These are phyloP conservation scores for Petasospora rhodanensis DNA, from an alignment of 1,139 yeast genomes.

Conservation along the genomic window DNA sequence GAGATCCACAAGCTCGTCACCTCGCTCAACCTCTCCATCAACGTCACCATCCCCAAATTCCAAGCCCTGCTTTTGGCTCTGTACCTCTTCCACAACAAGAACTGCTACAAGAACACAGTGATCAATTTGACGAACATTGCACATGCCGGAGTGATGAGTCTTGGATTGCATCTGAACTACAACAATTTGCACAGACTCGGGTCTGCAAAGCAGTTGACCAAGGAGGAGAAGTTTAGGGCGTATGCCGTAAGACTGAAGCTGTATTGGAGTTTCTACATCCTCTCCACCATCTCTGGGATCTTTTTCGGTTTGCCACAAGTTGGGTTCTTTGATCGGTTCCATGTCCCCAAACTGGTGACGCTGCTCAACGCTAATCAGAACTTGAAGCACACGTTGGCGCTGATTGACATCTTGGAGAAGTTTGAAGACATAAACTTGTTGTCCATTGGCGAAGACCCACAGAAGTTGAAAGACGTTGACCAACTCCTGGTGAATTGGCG, in stretches of 20 bases:
- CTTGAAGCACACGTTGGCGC: constrained; percentile 16
- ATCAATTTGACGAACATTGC: constrained; percentile 30
- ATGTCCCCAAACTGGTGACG: constrained; percentile 22
- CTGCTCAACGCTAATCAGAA: constrained; percentile 20
- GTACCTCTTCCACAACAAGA: constrained; percentile 25
- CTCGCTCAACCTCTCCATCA: constrained; percentile 15
- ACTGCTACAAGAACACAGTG: constrained; percentile 23
- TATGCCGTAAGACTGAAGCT: constrained; percentile 46
- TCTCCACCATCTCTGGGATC: constrained; percentile 26
- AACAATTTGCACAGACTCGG: constrained; percentile 27
- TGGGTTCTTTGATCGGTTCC: constrained; percentile 22
- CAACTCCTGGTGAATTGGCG: constrained; percentile 13
- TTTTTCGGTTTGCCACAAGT: constrained; percentile 24
- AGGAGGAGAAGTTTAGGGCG: constrained; percentile 34
- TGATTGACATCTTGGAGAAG: constrained; percentile 20
- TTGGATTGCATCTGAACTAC: constrained; percentile 23
- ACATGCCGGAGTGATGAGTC: constrained; percentile 21
- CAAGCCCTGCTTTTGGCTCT: constrained; percentile 20
- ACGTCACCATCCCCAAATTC: constrained; percentile 18
- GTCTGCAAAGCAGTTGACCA: constrained; percentile 11
- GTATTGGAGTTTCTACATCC: constrained; percentile 56
- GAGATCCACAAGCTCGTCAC: constrained; percentile 25
- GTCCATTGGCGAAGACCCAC: constrained; percentile 17
- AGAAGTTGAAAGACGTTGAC: constrained; percentile 13
- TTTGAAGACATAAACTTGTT: constrained; percentile 15